phyloP scores from a whole-genome alignment of 495 filamentous ascomycete species.

The Penicillium longicatenatum region DNA sequence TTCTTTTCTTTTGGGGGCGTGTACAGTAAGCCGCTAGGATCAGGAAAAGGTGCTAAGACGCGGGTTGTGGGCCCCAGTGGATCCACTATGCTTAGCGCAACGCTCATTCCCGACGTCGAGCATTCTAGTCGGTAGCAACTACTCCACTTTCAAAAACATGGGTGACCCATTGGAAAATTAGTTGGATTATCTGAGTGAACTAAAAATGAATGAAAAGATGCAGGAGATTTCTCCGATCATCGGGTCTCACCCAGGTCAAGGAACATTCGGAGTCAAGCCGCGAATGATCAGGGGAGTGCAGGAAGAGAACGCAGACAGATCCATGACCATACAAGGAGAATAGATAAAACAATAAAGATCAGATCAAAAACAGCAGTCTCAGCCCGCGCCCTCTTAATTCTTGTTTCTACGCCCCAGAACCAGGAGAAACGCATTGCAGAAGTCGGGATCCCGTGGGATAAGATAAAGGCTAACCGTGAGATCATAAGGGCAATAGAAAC shows the following conservation, averaged over 20 bases:
- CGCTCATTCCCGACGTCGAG: constrained; percentile 9
- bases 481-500: background rate
- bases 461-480: background rate
- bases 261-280: background rate
- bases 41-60: constrained; percentile 4
- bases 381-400: constrained; percentile 28
- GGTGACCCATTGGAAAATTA: background rate
- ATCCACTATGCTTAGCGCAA: constrained; percentile 14
- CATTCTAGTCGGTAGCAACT: too few species aligned
- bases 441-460: constrained; percentile 9
- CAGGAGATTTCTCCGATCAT: background rate
- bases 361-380: constrained; percentile 7
- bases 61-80: constrained; percentile 24
- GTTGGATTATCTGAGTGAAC: background rate
- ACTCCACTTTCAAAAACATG: too few species aligned
- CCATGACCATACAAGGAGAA: constrained; percentile 10
- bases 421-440: constrained; percentile 21
- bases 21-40: background rate
- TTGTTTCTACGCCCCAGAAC: constrained; percentile 33
- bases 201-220: constrained; percentile 4
- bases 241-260: constrained; percentile 1
- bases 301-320: constrained; percentile 10
- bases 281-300: constrained; percentile 1
- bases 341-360: background rate
- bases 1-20: too few species aligned